phyloP scores from a whole-genome alignment of 2,329 filamentous ascomycete genomes.

The Talaromyces sp. region DNA sequence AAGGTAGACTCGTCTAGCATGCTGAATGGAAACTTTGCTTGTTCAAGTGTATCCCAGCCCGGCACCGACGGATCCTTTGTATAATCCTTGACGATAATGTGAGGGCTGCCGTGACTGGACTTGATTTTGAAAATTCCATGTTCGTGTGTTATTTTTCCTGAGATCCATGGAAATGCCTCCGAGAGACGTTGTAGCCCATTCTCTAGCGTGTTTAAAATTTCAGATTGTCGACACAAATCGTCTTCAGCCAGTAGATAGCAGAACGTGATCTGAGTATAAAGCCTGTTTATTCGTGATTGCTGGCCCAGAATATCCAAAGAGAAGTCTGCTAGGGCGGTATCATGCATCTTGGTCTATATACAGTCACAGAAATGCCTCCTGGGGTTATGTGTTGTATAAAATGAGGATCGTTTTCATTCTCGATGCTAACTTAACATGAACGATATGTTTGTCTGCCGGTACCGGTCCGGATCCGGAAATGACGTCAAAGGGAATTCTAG shows the following conservation, averaged over 20 bases:
- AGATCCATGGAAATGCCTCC: slow-evolving; percentile 29
- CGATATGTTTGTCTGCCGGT: background rate
- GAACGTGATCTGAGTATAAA: slow-evolving; percentile 49
- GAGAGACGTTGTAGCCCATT: slow-evolving; percentile 41
- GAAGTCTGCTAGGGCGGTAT: background rate
- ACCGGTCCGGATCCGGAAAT: background rate
- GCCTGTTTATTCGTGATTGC: slow-evolving; percentile 35
- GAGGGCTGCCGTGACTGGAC: background rate
- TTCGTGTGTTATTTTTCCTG: background rate
- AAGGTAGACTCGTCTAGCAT: slow-evolving; percentile 49
- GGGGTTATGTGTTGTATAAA: background rate
- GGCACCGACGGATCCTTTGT: slow-evolving; percentile 40
- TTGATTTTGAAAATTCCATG: slow-evolving; percentile 8
- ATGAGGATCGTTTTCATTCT: background rate
- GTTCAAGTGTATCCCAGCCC: slow-evolving; percentile 38
- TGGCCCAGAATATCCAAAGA: slow-evolving; percentile 45
- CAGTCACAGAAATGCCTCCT: background rate
- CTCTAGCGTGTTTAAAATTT: slow-evolving; percentile 31
- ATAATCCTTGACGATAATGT: slow-evolving; percentile 1
- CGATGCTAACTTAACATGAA: background rate
- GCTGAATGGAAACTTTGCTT: slow-evolving; percentile 43
- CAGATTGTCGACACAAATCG: slow-evolving; percentile 17
- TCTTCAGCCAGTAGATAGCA: slow-evolving; percentile 35
- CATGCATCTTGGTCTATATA: background rate
- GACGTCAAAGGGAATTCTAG: background rate